A percentile compares a stretch with the other conserved stretches of the same genome.
Conservation (phyloP, 2,329 filamentous ascomycete species). For the Fusarium sp. region DNA sequence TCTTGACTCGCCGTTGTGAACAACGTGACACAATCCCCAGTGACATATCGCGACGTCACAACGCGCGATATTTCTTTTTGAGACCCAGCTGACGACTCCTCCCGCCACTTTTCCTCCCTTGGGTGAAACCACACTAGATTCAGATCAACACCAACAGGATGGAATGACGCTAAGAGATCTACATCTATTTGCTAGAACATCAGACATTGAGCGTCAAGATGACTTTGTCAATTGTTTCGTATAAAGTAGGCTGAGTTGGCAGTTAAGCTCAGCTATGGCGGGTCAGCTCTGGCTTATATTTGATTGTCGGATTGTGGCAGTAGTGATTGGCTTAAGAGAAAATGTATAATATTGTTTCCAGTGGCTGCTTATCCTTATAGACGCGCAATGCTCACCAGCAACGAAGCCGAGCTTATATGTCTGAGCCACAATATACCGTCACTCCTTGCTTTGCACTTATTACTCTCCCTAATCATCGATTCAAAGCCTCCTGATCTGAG, state of each 20-base stretch:
- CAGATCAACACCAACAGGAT: not conserved
- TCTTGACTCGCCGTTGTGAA: not conserved
- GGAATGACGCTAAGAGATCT: not conserved
- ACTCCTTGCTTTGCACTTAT: not conserved
- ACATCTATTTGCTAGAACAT: not conserved
- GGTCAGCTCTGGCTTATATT: not conserved
- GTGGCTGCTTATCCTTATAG: not conserved
- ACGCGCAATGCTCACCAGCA: not conserved
- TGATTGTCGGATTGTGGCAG: not conserved
- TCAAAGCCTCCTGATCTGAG: not conserved
- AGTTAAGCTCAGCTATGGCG: not conserved
- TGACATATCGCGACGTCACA: not conserved
- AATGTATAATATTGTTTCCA: not conserved
- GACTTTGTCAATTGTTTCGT: not conserved
- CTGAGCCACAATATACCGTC: not conserved
- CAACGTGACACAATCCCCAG: not conserved
- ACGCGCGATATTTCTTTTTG: not conserved
- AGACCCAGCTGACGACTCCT: not conserved
- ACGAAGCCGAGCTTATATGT: not conserved
- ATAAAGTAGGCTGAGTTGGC: not conserved
- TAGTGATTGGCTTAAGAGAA: not conserved
- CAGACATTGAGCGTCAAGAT: not conserved
- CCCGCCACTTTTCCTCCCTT: not conserved
- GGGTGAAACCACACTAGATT: not conserved
- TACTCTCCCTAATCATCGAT: not conserved